Conservation (phyloP, 208 protist genomes). For the Trypanosoma melophagium region DNA sequence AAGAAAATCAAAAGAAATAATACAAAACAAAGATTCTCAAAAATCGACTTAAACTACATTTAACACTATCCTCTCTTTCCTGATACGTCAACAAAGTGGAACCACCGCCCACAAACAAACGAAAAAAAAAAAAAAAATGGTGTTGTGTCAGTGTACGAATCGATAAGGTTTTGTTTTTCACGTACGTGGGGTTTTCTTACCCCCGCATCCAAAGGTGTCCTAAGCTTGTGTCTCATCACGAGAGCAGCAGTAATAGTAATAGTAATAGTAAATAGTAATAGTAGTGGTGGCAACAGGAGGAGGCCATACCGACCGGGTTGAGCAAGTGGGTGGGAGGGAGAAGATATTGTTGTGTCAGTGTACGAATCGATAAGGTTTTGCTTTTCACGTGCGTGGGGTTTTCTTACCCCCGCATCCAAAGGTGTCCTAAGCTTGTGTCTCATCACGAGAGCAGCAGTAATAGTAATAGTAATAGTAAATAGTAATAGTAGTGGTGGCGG, state of each 20-base stretch:
- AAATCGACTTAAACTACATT: no score
- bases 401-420: slow-evolving; percentile 21
- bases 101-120: not conserved
- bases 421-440: slow-evolving; percentile 35
- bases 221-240: slow-evolving; percentile 24
- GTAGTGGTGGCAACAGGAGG: no score
- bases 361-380: slow-evolving; percentile 29
- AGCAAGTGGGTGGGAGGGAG: not conserved
- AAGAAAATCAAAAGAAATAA: not conserved
- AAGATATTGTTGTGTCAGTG: slow-evolving; percentile 10
- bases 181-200: slow-evolving; percentile 11
- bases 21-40: no score
- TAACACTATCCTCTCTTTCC: no score
- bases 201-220: slow-evolving; percentile 32
- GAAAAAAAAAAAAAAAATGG: not conserved
- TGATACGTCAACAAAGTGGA: not conserved
- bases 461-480: not conserved
- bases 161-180: slow-evolving; percentile 23
- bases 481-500: not conserved
- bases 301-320: no score
- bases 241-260: not conserved
- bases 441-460: slow-evolving; percentile 10
- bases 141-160: slow-evolving; percentile 28
- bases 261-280: not conserved
- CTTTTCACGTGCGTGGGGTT: slow-evolving; percentile 18